Evolutionary conservation across 495 filamentous ascomycete species (phyloP), one percentile per base, ranked within the genome.

Genomic region (Penicillium cinerascens): DNA sequence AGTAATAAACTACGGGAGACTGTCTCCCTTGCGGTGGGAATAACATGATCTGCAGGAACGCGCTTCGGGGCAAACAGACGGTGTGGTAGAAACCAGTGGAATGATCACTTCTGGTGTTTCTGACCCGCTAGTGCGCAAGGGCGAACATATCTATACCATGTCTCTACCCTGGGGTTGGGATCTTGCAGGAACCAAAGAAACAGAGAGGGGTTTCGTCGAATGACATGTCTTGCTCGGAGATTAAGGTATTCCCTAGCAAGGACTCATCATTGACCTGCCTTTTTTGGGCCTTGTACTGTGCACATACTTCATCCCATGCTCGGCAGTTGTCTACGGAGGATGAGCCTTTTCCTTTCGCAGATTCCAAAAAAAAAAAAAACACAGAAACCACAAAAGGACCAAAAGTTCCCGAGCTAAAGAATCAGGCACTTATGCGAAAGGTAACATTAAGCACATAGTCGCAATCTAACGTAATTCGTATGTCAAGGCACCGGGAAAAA

Each of bases 111-210:
- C 11, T 33, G 23, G 23, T 46, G 43, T 43, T 41, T 41, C 47
- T 50, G 52, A 18, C 17, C 35, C 36, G 18, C 47, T 7, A 29
- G 18, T 21, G 39, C 38, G 52, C 52, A 63, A 63, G 59, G 59
- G 50, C 20, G 44, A 44, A 1, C 15, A 51, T 27, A 53, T 55
- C 45, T 37, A 50, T 47, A 36, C 16, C 22, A 36, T 37, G 39
- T 41, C 52, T 48, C 25, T 27, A 35, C 41, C 16, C 20, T 23
- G 43, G 18, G 18, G 51, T 29, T 53, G 36, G 46, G 46, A 53
- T 59, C 45, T 36, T 38, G 55, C 59, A 62, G 44, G 27, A 44
- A 51, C 29, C n/a, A 52, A 44, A 51, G 37, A 46, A 59, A 26
- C 23, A 18, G 44, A 26, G 16, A 17, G 47, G 33, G 21, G 16